Evolutionary conservation across 177 flowering plant species (phyloP), one percentile per base, ranked within the genome.

Genomic region (Vitis hybrid): DNA sequence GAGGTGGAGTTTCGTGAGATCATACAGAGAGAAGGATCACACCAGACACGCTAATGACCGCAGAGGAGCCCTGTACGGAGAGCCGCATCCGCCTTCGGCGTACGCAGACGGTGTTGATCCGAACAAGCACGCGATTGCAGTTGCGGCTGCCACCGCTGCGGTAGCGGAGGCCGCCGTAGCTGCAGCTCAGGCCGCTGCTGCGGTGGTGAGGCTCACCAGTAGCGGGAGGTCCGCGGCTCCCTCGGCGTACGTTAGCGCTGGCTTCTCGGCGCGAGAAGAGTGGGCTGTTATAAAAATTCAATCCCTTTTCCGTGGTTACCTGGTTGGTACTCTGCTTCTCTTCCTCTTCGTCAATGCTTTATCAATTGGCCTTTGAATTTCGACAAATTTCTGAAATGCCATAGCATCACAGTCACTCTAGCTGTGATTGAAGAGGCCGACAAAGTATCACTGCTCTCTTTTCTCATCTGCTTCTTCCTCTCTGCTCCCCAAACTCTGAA

Each of bases 131-230:
- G 87, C 90, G 3, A 81, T 87, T 48, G 89, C 89, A 0, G 85
- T 87, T 6, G 91, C 91, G 0, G 85, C 88, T 1, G 91, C 89
- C 2, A 83, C 89, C 1, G 88, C 88, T 1, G 89, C 88, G 1
- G 88, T 78, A 0, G 91, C 89, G 1, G 91, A 90, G 65, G 91
- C 89, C 0, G 94, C 92, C 0, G 86, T 86, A 3, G 90, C 88
- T 1, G 89, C 89, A 0, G 91, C 88, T 15, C 83, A 83, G 15
- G 91, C 91, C 0, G 91, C 91, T 2, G 92, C 87, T 0, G 89
- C 78, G 4, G 92, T 87, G 1, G 87, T 88, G 6, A 69, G 80
- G 73, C 79, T 89, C 9, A 88, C 91, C 12, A 64, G 82, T 63
- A 80, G 85, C 56, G 84, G 91, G 2, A 65, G 87, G 75, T 63